Evolutionary conservation across 257 asterid species (phyloP).

Genomic region (Cinchona pubescens): DNA sequence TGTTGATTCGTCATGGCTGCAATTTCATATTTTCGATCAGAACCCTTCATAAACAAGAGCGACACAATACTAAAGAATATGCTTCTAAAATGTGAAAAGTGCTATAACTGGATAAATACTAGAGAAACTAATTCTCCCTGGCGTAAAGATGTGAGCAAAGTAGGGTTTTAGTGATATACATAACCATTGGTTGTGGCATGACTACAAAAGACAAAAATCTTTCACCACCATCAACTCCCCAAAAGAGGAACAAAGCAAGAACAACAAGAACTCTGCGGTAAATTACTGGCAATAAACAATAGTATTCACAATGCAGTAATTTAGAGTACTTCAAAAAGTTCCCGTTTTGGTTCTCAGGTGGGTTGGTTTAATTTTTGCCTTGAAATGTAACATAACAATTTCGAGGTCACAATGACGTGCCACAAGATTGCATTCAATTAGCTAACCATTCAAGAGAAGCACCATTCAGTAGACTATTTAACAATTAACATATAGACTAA

Average conservation of each 20-base stretch:
- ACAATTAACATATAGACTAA: not conserved
- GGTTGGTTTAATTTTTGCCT: not conserved
- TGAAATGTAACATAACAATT: no score
- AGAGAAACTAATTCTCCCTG: slow-evolving; percentile 8
- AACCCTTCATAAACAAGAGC: slow-evolving; percentile 23
- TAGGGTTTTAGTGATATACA: not conserved
- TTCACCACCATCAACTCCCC: not conserved
- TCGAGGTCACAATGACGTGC: not conserved
- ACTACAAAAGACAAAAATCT: not conserved
- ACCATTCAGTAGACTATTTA: not conserved
- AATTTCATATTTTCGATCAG: slow-evolving; percentile 25
- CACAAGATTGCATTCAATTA: not conserved
- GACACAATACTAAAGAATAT: not conserved
- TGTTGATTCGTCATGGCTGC: slow-evolving; percentile 95
- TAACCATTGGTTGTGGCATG: not conserved
- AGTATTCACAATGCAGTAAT: not conserved
- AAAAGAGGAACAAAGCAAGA: not conserved
- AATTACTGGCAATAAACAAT: not conserved
- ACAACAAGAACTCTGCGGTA: not conserved
- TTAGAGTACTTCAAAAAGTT: not conserved
- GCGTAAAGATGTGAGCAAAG: not conserved
- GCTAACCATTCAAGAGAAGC: not conserved
- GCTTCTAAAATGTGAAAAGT: not conserved
- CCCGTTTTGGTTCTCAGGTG: not conserved
- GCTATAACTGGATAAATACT: not conserved